A percentile compares a stretch with the other conserved stretches of the same genome.
Evolutionary conservation across 257 asterid species (phyloP).

Genomic region (Fraxinus americana): DNA sequence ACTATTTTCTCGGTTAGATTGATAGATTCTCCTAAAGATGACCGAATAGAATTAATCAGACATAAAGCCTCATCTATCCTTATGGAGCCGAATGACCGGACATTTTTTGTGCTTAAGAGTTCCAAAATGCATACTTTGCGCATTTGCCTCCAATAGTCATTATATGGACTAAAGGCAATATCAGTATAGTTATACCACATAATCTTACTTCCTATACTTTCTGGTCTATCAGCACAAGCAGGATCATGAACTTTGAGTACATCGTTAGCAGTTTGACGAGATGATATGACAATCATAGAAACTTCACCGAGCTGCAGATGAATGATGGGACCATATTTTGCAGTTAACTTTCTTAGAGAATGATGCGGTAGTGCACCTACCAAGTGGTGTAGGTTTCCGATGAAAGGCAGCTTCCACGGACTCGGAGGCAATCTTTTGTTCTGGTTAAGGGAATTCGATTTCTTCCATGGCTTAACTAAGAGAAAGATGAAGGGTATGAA

Average conservation of each 20-base stretch:
- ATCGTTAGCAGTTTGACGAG: background rate
- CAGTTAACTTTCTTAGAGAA: background rate
- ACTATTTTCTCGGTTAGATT: constrained; percentile 4
- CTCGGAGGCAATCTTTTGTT: constrained; percentile 13
- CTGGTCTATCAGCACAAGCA: constrained; percentile 8
- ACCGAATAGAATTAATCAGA: background rate
- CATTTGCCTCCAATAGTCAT: background rate
- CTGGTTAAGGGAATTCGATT: too few relatives aligned
- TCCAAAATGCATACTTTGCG: constrained; percentile 2
- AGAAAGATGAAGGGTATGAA: too few relatives aligned
- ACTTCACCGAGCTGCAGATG: constrained; percentile 18
- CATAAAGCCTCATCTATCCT: constrained; percentile 1
- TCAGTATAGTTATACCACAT: too few relatives aligned
- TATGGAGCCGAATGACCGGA: background rate
- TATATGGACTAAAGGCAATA: too few relatives aligned
- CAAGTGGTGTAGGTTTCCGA: constrained; percentile 5
- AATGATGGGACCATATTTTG: constrained; percentile 5
- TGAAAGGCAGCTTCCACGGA: too few relatives aligned
- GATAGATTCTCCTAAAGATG: background rate
- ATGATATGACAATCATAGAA: background rate
- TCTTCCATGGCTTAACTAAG: too few relatives aligned
- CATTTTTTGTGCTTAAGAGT: background rate
- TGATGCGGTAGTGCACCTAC: constrained; percentile 6
- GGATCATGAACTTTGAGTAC: constrained; percentile 17
- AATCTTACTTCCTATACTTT: too few relatives aligned